Base-by-base conservation (phyloP, 208 protist species). In the Wallacemonas sp. region DNA sequence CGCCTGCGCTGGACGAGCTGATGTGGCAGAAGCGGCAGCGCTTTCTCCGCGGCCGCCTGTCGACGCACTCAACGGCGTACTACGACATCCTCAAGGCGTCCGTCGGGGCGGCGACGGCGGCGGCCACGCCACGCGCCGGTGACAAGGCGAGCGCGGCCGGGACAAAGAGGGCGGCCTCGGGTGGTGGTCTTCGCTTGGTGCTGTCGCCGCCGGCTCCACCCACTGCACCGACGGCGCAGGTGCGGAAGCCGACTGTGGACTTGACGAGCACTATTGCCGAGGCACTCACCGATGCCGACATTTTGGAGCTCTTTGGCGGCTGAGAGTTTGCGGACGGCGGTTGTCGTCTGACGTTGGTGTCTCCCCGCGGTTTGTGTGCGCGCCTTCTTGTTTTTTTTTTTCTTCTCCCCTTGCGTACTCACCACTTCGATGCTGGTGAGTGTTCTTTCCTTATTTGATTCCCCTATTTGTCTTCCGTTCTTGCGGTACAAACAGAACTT, bases 221-320 rank as follows among this genome's bases (percentile, higher is more conserved):
- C 20, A 32, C 48, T 8, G 33, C 28, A 14, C 5, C 49, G 14
- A 20, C 64, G n/a, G 32, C 14, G 2, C 20, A n/a, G 36, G 38
- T 42, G 23, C 44, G 57, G 7, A 70, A 69, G 16, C 32, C 52
- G n/a, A 32, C 29, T 2, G 39, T 73, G 25, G 55, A 57, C 32
- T 49, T 77, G 10, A 71, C 76, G 20, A 57, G 59, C 16, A 8
- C 61, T 11, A 38, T 77, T 5, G 52, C 72, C 23, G 65, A 63
- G 1, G 65, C 36, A n/a, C 69, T 94, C 46, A 90, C 88, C 1
- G 85, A 91, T 54, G 85, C 77, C 2, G 88, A 94, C 31, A 81
- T 94, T 11, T 57, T 90, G 33, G 81, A 89, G 52, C 71, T 94
- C 1, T 91, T 94, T 77, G 88, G 81, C 10, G 50, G 46, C 14